A percentile compares a stretch with the other conserved stretches of the same genome.
These are phyloP conservation scores for Angomonas deanei DNA, from an alignment of 208 protist genomes.

Conservation along the genomic window DNA sequence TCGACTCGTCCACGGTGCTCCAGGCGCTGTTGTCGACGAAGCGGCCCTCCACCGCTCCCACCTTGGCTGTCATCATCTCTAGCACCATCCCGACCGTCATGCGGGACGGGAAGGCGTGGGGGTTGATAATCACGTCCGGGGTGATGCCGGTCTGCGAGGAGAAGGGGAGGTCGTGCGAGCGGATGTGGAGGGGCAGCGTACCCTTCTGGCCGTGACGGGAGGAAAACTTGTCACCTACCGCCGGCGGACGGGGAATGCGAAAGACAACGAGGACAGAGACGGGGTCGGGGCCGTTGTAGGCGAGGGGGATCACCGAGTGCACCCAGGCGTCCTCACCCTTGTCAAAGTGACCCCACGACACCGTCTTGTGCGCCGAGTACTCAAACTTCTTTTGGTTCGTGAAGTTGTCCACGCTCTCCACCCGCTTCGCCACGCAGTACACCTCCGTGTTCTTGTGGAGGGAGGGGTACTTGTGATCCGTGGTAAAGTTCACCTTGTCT, in stretches of 20 bases:
- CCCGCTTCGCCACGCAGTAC: slow-evolving; percentile 81
- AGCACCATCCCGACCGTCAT: slow-evolving; percentile 99
- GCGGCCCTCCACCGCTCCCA: slow-evolving; percentile 92
- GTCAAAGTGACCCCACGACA: slow-evolving; percentile 86
- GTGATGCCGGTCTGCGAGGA: slow-evolving; percentile 91
- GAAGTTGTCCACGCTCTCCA: slow-evolving; percentile 61
- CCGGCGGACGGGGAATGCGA: slow-evolving; percentile 94
- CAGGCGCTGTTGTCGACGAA: slow-evolving; percentile 96
- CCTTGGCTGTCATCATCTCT: slow-evolving; percentile 97
- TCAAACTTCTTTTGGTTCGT: slow-evolving; percentile 74
- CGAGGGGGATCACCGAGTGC: slow-evolving; percentile 85
- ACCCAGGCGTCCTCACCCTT: slow-evolving; percentile 89
- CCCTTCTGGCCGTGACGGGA: slow-evolving; percentile 99
- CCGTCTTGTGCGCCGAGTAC: slow-evolving; percentile 80
- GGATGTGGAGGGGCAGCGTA: slow-evolving; percentile 94
- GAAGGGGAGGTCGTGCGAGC: slow-evolving; percentile 93
- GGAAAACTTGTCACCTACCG: slow-evolving; percentile 99
- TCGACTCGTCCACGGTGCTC: slow-evolving; percentile 58
- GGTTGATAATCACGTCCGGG: slow-evolving; percentile 99
- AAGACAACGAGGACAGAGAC: slow-evolving; percentile 74
- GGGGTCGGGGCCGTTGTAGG: slow-evolving; percentile 77
- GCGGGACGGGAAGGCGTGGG: slow-evolving; percentile 99
- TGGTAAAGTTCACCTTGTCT: slow-evolving; percentile 60
- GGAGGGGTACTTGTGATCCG: slow-evolving; percentile 72
- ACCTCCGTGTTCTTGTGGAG: slow-evolving; percentile 63